phyloP scores from a whole-genome alignment of 495 filamentous ascomycete species.

The Acidiella bohemica region DNA sequence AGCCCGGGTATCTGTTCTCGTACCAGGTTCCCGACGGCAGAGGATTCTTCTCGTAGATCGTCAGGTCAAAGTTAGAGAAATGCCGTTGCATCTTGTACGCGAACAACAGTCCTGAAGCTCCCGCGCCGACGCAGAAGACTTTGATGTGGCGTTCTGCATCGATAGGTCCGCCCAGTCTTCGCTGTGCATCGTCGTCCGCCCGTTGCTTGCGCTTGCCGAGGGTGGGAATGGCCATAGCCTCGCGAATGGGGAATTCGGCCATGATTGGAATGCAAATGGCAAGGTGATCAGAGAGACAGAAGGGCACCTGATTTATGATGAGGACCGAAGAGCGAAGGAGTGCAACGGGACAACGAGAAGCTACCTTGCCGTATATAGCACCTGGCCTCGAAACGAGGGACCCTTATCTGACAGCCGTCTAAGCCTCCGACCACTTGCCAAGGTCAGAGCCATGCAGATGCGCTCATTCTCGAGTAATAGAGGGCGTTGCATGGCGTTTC shows the following conservation, averaged over 20 bases:
- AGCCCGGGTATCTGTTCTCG: slow-evolving; percentile 27
- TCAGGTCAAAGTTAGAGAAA: slow-evolving; percentile 19
- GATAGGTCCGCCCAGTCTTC: slow-evolving; percentile 8
- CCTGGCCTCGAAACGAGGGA: no score
- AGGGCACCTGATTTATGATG: no score
- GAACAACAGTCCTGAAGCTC: slow-evolving; percentile 23
- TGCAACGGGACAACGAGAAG: no score
- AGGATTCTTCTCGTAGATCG: slow-evolving; percentile 27
- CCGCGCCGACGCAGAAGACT: slow-evolving; percentile 19
- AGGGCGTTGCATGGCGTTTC: no score
- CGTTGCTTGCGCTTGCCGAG: slow-evolving; percentile 10
- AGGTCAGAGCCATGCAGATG: no score
- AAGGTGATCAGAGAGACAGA: not conserved
- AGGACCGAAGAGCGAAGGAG: no score
- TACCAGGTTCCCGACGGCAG: slow-evolving; percentile 26
- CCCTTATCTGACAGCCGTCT: no score
- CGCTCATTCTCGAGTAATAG: no score
- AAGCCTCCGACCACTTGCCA: no score
- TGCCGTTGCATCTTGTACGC: slow-evolving; percentile 28
- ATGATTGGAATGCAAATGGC: not conserved
- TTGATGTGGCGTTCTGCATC: slow-evolving; percentile 13
- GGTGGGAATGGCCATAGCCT: slow-evolving; percentile 3
- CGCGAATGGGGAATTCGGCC: slow-evolving; percentile 8
- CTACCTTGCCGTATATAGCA: no score
- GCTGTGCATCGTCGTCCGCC: slow-evolving; percentile 11